Conservation (phyloP, 2,329 filamentous ascomycete genomes). For the Aspergillus fischeri region DNA sequence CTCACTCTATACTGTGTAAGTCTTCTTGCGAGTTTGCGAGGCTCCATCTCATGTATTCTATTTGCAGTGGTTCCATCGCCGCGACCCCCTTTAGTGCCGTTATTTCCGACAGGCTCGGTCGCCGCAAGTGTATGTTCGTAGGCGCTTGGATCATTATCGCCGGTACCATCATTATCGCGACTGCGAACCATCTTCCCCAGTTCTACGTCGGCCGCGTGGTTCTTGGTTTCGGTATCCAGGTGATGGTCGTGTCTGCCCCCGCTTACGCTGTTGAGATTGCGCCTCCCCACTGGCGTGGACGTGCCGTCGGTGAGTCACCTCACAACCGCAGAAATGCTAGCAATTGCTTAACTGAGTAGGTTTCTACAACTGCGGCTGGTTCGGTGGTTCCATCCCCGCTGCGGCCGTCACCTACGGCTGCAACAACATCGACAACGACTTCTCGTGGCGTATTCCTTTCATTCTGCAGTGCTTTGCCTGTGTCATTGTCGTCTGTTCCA, state of each 20-base stretch:
- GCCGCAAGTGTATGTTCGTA: slow-evolving; percentile 44
- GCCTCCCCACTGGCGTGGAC: slow-evolving; percentile 50
- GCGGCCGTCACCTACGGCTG: slow-evolving; percentile 48
- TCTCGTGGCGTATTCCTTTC: slow-evolving; percentile 60
- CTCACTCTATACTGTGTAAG: slow-evolving; percentile 49
- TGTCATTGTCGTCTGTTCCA: slow-evolving; percentile 49
- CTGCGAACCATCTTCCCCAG: slow-evolving; percentile 31
- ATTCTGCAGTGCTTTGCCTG: slow-evolving; percentile 64
- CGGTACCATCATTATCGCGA: slow-evolving; percentile 44
- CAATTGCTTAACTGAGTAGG: slow-evolving; percentile 15
- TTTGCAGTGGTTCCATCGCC: slow-evolving; percentile 37
- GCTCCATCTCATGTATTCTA: not conserved
- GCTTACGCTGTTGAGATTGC: slow-evolving; percentile 48
- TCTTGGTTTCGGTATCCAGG: slow-evolving; percentile 45
- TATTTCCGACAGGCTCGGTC: slow-evolving; percentile 44
- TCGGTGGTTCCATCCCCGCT: slow-evolving; percentile 50
- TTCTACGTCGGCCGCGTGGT: slow-evolving; percentile 48
- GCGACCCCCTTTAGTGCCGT: slow-evolving; percentile 40
- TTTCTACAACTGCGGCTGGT: slow-evolving; percentile 54
- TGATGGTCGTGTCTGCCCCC: slow-evolving; percentile 49
- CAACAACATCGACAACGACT: slow-evolving; percentile 44
- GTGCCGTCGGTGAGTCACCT: slow-evolving; percentile 40
- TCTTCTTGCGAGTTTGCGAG: not conserved
- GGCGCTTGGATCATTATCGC: slow-evolving; percentile 45
- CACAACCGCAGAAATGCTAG: not conserved